Evolutionary conservation across 1,139 yeast genomes (phyloP).

Genomic region (Candida buenavistaensis): DNA sequence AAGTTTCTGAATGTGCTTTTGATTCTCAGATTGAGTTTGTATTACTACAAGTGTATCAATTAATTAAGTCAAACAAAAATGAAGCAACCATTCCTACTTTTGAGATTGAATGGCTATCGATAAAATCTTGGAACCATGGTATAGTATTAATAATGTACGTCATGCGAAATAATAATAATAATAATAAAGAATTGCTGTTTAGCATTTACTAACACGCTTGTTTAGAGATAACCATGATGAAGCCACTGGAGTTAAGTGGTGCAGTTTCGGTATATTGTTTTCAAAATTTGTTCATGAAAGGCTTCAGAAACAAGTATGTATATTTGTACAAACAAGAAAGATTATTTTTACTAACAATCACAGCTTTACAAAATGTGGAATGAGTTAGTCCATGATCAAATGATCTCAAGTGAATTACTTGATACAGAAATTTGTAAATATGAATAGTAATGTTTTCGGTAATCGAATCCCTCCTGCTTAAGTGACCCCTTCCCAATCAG

Average conservation of each 20-base stretch:
- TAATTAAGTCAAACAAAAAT: constrained; percentile 6
- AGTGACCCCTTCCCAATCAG: too few species aligned
- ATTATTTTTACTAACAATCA: constrained; percentile 1
- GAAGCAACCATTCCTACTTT: constrained; percentile 12
- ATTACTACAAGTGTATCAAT: constrained; percentile 7
- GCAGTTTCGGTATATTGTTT: constrained; percentile 10
- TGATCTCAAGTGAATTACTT: constrained; percentile 6
- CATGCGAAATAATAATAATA: background rate
- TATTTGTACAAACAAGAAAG: background rate
- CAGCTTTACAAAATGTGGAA: constrained; percentile 12
- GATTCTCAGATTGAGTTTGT: constrained; percentile 3
- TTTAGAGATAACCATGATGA: constrained; percentile 10
- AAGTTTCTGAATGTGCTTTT: constrained; percentile 4
- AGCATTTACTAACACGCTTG: constrained; percentile 7
- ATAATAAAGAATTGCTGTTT: background rate
- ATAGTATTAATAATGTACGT: constrained; percentile 15
- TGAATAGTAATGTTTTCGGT: background rate
- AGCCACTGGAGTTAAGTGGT: constrained; percentile 10
- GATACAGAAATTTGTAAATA: constrained; percentile 8
- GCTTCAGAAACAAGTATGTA: constrained; percentile 12
- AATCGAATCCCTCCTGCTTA: background rate
- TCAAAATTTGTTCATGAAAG: constrained; percentile 14
- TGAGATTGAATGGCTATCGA: constrained; percentile 23
- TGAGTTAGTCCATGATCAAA: constrained; percentile 10
- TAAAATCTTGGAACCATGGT: constrained; percentile 22